Percentiles rank a stretch among this genome's conserved stretches.
Evolutionary conservation across 257 asterid species (phyloP).

Genomic region (Nicotiana undulata): DNA sequence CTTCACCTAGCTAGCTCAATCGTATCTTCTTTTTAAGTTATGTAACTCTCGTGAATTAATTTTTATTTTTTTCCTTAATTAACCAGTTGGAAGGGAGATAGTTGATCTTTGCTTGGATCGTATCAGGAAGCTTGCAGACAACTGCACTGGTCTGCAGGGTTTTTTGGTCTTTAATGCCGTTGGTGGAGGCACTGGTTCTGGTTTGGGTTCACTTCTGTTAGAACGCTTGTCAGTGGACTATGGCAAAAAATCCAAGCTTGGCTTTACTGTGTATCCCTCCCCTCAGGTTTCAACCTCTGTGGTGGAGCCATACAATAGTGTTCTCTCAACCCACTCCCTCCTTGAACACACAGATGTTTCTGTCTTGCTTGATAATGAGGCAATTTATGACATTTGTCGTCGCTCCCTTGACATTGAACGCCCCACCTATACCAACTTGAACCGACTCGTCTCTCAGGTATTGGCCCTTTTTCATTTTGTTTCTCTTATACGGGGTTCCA

Average conservation of each 20-base stretch:
- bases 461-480: no score
- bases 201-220: constrained; percentile 11
- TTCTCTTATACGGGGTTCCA: no score
- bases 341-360: constrained; percentile 11
- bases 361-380: constrained; percentile 10
- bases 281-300: constrained; percentile 16
- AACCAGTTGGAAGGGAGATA: constrained; percentile 12
- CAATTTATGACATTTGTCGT: constrained; percentile 10
- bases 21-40: neutral
- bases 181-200: constrained; percentile 15
- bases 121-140: constrained; percentile 7
- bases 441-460: constrained; percentile 12
- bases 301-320: constrained; percentile 13
- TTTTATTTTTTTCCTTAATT: neutral
- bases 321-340: constrained; percentile 9
- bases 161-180: constrained; percentile 12
- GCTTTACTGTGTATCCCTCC: constrained; percentile 11
- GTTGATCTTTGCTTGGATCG: constrained; percentile 16
- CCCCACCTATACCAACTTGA: constrained; percentile 11
- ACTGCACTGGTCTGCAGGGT: constrained; percentile 13
- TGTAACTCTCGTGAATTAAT: neutral
- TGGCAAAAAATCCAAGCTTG: constrained; percentile 14
- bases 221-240: constrained; percentile 13
- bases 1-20: neutral
- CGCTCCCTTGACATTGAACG: constrained; percentile 15